Evolutionary conservation across 2,329 filamentous ascomycete genomes (phyloP).

Genomic region (Colletotrichum eremochloae): DNA sequence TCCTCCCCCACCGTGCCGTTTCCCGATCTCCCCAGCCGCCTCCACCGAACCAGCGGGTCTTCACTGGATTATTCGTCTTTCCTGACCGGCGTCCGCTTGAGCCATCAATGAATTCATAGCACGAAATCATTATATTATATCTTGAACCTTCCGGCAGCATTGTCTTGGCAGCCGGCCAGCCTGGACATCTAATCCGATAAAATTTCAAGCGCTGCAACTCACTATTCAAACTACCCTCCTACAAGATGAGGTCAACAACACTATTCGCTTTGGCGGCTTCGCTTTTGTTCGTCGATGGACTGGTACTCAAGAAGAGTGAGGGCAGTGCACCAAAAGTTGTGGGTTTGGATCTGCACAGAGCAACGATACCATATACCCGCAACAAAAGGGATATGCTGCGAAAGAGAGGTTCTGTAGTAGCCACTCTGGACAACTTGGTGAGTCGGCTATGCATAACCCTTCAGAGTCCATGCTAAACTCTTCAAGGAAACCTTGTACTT

Average conservation of each 20-base stretch:
- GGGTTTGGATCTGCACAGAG: conserved; percentile 59
- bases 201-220: conserved; percentile 6
- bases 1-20: conserved; percentile 35
- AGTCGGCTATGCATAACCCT: conserved; percentile 40
- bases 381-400: conserved; percentile 45
- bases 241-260: conserved; percentile 53
- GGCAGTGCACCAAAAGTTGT: conserved; percentile 59
- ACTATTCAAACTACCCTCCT: not conserved
- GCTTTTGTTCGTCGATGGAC: conserved; percentile 46
- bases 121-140: conserved; percentile 27
- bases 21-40: conserved; percentile 13
- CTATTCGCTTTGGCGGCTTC: conserved; percentile 49
- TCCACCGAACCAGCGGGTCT: conserved; percentile 8
- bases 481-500: conserved; percentile 72
- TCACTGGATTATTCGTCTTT: conserved; percentile 1
- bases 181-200: not conserved
- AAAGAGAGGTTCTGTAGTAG: conserved; percentile 59
- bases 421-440: conserved; percentile 70
- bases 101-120: conserved; percentile 40
- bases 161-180: conserved; percentile 13
- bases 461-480: conserved; percentile 32
- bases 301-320: conserved; percentile 49
- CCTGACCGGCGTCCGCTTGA: not conserved
- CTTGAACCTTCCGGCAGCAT: conserved; percentile 11
- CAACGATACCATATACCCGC: conserved; percentile 41